These are phyloP conservation scores for Cystofilobasidium capitatum DNA, from an alignment of 768 basidiomycete genomes.

Conservation along the genomic window DNA sequence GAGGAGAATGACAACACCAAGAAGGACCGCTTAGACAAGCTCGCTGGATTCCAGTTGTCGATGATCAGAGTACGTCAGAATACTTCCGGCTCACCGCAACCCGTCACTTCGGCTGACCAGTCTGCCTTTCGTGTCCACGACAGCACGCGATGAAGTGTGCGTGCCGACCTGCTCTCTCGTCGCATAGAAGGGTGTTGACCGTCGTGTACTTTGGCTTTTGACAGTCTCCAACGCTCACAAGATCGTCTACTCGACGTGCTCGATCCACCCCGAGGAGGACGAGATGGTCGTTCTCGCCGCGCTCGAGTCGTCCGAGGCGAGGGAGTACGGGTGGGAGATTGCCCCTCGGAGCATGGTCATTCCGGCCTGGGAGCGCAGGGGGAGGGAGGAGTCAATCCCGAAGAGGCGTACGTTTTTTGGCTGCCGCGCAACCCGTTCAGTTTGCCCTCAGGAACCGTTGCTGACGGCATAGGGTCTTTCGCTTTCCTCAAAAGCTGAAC, in stretches of 20 bases:
- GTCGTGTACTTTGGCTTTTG: neutral
- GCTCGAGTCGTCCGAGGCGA: slow-evolving; percentile 62
- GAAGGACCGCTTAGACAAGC: slow-evolving; percentile 65
- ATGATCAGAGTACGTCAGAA: slow-evolving; percentile 50
- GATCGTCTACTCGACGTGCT: slow-evolving; percentile 98
- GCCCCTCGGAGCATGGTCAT: slow-evolving; percentile 60
- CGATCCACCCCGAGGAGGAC: slow-evolving; percentile 80
- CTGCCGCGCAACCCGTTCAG: neutral
- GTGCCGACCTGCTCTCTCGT: slow-evolving; percentile 29
- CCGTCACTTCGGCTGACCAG: too few relatives aligned
- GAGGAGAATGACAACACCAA: slow-evolving; percentile 46
- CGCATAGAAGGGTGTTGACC: slow-evolving; percentile 1
- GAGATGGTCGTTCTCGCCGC: slow-evolving; percentile 76
- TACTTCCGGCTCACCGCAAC: too few relatives aligned
- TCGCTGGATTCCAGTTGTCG: slow-evolving; percentile 76
- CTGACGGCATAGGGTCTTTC: too few relatives aligned
- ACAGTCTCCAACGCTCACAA: slow-evolving; percentile 58
- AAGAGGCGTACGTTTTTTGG: slow-evolving; percentile 46
- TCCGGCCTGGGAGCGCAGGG: slow-evolving; percentile 74
- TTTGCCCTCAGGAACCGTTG: too few relatives aligned
- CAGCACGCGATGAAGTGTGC: slow-evolving; percentile 90
- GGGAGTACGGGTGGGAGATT: slow-evolving; percentile 52
- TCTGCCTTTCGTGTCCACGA: neutral
- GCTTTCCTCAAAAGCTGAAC: slow-evolving; percentile 47
- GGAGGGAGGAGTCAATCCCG: slow-evolving; percentile 56